Evolutionary conservation across 495 filamentous ascomycete species (phyloP), one percentile per base, ranked within the genome.

Genomic region (Cryomyces minteri): DNA sequence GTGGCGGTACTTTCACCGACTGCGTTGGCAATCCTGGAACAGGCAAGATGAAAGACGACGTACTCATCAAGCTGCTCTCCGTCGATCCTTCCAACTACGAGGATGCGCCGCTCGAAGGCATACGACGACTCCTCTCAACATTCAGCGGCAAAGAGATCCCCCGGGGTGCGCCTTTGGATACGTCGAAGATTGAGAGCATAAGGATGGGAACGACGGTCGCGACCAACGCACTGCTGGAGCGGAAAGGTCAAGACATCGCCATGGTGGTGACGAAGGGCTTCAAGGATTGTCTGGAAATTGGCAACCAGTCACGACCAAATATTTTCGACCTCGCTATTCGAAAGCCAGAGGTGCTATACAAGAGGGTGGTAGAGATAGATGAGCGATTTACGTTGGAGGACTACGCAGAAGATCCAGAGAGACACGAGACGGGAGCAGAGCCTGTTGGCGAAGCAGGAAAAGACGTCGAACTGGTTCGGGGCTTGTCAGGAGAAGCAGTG

Each of bases 261-360:
- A 70, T 98, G 53, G 72, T 96, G 18, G 86, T 92, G 7, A 95
- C 92, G 2, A 82, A 84, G 57, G 90, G 90, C 0, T 98, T 98
- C 63, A 80, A 77, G 42, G 90, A 98, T 62, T 85, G 88, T 50
- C 69, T 96, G 18, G 77, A 82, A 34, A 94, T 68, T 52, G 65
- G 65, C 1, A 68, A 68, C 45, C 65, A 68, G 47, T 60, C 55
- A 6, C 54, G 65, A 40, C 65, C 63, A 32, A 64, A 64, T 39
- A 68, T 68, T 48, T 68, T 68, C 46, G 65, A 67, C 46, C 48
- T 68, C 18, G 63, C 65, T 29, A 68, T 68, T 31, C 50, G 57
- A 42, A 67, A 66, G 50, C 64, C 65, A 6, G 64, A 67, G 40
- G 65, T 68, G 31, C 50, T 68, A 44, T 66, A 68, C 47, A 62